phyloP scores from a whole-genome alignment of 805 yeast genomes.

The Ogataea ramenticola region DNA sequence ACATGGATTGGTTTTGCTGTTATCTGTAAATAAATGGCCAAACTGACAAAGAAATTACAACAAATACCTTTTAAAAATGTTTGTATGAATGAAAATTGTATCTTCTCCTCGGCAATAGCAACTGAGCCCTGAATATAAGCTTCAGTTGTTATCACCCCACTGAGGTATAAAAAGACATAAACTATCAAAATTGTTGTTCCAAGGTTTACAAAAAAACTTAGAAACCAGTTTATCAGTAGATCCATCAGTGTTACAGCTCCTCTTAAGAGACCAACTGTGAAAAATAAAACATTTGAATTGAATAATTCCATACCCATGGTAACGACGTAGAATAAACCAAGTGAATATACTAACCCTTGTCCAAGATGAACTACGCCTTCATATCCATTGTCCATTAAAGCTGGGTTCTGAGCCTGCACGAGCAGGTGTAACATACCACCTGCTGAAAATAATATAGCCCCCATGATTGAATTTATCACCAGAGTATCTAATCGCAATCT shows the following conservation, averaged over 20 bases:
- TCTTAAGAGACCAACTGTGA: constrained; percentile 59
- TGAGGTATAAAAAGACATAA: constrained; percentile 52
- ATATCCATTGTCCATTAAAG: constrained; percentile 27
- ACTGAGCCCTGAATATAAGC: constrained; percentile 41
- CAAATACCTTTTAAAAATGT: constrained; percentile 65
- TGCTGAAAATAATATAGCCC: constrained; percentile 59
- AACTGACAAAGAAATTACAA: constrained; percentile 70
- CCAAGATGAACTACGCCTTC: constrained; percentile 48
- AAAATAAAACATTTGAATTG: constrained; percentile 68
- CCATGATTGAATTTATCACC: constrained; percentile 58
- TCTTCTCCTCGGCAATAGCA: constrained; percentile 37
- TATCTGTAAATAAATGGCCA: constrained; percentile 70
- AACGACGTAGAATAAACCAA: constrained; percentile 71
- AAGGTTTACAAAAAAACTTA: constrained; percentile 62
- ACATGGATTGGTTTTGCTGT: constrained; percentile 79
- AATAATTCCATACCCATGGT: constrained; percentile 69
- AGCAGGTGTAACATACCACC: constrained; percentile 68
- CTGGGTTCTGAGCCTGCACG: constrained; percentile 45
- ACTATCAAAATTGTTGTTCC: constrained; percentile 60
- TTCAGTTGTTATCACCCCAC: constrained; percentile 39
- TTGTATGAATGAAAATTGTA: constrained; percentile 43
- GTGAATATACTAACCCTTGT: constrained; percentile 59
- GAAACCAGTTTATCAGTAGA: constrained; percentile 54
- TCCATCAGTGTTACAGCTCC: constrained; percentile 66
- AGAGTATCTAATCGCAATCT: constrained; percentile 55